These are phyloP conservation scores for Tolypocladium sp. DNA, from an alignment of 2,329 filamentous ascomycete genomes.

Conservation along the genomic window DNA sequence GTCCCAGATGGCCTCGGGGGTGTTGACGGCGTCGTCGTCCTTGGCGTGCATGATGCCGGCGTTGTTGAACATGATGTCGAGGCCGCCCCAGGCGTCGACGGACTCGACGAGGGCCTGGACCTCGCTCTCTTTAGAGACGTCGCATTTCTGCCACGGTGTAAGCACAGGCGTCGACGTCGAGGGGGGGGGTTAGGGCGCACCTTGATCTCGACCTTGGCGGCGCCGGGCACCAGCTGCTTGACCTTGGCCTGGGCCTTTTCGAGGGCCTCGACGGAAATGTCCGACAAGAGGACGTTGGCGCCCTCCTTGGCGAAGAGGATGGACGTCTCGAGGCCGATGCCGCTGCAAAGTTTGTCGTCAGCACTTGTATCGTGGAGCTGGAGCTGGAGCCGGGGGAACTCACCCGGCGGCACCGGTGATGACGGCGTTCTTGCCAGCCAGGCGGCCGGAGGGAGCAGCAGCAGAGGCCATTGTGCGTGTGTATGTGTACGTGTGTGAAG, in stretches of 20 bases:
- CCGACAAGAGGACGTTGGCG: conserved; percentile 74
- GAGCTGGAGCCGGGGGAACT: conserved; percentile 19
- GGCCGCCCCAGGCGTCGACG: conserved; percentile 75
- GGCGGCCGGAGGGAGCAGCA: conserved; percentile 33
- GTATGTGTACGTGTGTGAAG: not conserved
- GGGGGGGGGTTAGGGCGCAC: no score
- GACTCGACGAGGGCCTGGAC: conserved; percentile 66
- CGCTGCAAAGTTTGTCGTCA: conserved; percentile 38
- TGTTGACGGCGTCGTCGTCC: conserved; percentile 72
- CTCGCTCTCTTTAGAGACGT: conserved; percentile 79
- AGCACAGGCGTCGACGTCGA: not conserved
- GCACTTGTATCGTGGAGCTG: not conserved
- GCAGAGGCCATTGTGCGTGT: conserved; percentile 14
- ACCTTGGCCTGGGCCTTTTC: conserved; percentile 69
- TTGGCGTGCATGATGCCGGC: conserved; percentile 91
- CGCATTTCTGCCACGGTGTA: conserved; percentile 32
- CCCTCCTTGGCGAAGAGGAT: conserved; percentile 88
- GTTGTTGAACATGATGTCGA: conserved; percentile 95
- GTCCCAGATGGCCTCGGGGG: conserved; percentile 87
- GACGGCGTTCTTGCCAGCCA: conserved; percentile 55
- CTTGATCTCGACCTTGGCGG: conserved; percentile 49
- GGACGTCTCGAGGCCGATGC: conserved; percentile 85
- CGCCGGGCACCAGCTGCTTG: conserved; percentile 58
- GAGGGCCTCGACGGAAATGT: conserved; percentile 72
- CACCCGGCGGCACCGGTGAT: conserved; percentile 84